Evolutionary conservation across 345 rosid species (phyloP).

Genomic region (Lenwebbia sp.): DNA sequence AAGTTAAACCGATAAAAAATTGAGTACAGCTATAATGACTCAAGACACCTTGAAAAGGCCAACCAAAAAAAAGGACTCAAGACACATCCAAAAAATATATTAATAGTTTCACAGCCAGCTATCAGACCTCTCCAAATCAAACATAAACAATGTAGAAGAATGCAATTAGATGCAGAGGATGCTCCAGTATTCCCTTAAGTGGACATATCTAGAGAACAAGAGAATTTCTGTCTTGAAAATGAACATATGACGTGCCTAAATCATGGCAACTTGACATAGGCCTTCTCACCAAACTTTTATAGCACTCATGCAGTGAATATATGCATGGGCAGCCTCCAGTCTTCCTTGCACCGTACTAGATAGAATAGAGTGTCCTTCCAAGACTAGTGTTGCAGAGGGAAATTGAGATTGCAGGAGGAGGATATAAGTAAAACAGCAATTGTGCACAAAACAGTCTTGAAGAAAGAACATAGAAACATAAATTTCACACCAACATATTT

Average conservation of each 20-base stretch:
- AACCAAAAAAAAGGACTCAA: neutral
- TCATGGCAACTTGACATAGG: neutral
- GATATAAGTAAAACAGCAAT: neutral
- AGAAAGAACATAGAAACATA: neutral
- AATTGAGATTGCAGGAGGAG: neutral
- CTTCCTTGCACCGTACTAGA: neutral
- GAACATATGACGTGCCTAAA: neutral
- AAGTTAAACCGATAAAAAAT: neutral
- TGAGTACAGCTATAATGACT: neutral
- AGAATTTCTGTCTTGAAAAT: neutral
- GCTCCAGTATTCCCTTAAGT: neutral
- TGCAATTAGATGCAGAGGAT: neutral
- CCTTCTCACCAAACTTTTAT: neutral
- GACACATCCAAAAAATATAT: neutral
- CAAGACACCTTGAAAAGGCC: neutral
- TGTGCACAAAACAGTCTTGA: neutral
- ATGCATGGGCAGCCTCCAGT: neutral
- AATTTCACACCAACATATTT: neutral
- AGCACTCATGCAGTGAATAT: neutral
- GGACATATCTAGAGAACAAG: neutral
- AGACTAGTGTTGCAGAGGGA: neutral
- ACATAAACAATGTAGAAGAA: neutral
- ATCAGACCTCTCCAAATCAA: neutral
- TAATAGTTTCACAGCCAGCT: neutral
- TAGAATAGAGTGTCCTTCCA: neutral